Evolutionary conservation across 83 land plant genomes (phyloP), one percentile per base, ranked within the genome.

Genomic region (Picea abies): DNA sequence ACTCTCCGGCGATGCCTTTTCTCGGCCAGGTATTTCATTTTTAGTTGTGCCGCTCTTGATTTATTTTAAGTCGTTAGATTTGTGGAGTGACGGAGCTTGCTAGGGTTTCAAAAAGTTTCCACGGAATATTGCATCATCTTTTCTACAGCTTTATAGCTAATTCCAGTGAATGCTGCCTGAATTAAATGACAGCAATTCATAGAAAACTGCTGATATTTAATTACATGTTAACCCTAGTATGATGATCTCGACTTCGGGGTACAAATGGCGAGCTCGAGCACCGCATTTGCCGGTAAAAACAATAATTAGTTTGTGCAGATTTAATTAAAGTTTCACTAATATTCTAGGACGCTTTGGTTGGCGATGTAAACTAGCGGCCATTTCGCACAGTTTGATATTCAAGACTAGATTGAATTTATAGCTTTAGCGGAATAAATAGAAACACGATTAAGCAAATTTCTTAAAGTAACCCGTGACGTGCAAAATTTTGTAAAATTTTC

Each of bases 11-110:
- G 52, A 39, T 56, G 69, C 79, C 3, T 78, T 82, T 68, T 84
- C 90, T 26, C 83, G 84, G 39, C 81, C 90, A 63, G 90, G 90
- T 86, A 16, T 64, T 63, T 20, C 17, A 41, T 60, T 16, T 37
- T 63, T 63, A 68, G 4, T 17, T 56, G 64, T 22, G 23, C 39
- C n/a, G 16, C 52, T n/a, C 17, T 20, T 63, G n/a, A 39, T 72
- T 39, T 72, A 39, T 7, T 19, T 20, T 41, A 29, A 3, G 5
- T 23, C 22, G 4, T 20, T 6, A 19, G 4, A 72, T 6, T 2
- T 72, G 14, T 22, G 9, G 2, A 26, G 49, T 8, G n/a, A 72
- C 2, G 23, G 41, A 66, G 15, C 26, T 25, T 23, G 25, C 32
- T 25, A 66, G 26, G 70, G 32, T 23, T 66, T 66, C 76, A 8